Base-by-base conservation (phyloP, 1,284 basidiomycete species). In the Moniliophthora roreri region DNA sequence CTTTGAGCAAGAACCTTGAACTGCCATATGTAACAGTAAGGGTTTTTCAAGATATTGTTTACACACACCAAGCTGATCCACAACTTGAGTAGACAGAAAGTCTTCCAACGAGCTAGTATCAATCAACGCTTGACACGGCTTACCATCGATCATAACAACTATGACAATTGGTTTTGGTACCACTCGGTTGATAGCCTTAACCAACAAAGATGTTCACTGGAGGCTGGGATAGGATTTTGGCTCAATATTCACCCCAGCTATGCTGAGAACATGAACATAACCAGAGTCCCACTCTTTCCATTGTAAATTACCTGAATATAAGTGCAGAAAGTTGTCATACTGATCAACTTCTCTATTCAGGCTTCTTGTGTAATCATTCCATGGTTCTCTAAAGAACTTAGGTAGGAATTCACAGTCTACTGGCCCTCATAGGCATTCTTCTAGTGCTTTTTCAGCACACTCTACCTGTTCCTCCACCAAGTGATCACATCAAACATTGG, bases 71-170 rank as follows among this genome's bases (percentile, higher is more conserved):
- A 51, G 48, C 55, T 60, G 48, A 48, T 75, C 68, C 0, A 60
- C 73, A 1, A 76, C 24, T 1, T 55, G 67, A 0, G 66, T 67
- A 2, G 70, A 76, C 49, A 78, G 62, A 42, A 77, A 72, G 44
- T 77, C 71, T 0, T 66, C 65, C 1, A 74, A 58, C 0, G 70
- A 77, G 0, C 72, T 71, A 0, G 66, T 60, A 41, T 76, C 69
- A 0, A 77, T 26, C 9, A 77, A 49, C 0, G 69, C 70, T 0
- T 60, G 42, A 0, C 59, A 60, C 0, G 66, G 62, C 0, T 69
- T 57, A 0, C 68, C 73, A 57, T 75, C 70, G 0, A 77, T 46
- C 0, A 59, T 44, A 0, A 67, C 66, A 0, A 67, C 56, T 0
- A 76, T 56, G 0, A 72, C 63, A 0, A 76, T 48, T 0, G 67